Percentiles rank a stretch among this genome's conserved stretches.
phyloP scores from a whole-genome alignment of 805 yeast genomes.

The Osmozyma mogii region DNA sequence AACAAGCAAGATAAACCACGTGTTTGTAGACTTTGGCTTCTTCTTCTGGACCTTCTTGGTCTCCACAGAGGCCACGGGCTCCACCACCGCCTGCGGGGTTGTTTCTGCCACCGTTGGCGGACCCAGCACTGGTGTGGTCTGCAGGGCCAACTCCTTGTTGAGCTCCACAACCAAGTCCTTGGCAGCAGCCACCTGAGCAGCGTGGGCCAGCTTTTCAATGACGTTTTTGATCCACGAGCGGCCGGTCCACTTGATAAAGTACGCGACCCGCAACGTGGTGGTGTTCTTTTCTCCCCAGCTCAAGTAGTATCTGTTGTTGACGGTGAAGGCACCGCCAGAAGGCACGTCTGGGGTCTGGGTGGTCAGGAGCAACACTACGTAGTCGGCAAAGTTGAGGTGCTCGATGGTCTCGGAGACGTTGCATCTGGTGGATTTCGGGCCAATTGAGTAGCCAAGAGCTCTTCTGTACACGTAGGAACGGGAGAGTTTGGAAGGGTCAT shows the following conservation, averaged over 20 bases:
- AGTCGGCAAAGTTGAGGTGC: slow-evolving; percentile 39
- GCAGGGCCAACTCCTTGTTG: slow-evolving; percentile 18
- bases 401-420: slow-evolving; percentile 53
- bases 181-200: slow-evolving; percentile 64
- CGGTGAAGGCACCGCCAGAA: slow-evolving; percentile 74
- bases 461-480: slow-evolving; percentile 53
- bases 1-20: no score
- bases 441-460: slow-evolving; percentile 61
- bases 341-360: slow-evolving; percentile 79
- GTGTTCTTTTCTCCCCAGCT: slow-evolving; percentile 65
- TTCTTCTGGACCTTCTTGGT: no score
- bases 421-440: slow-evolving; percentile 71
- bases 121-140: neutral
- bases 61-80: no score
- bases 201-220: slow-evolving; percentile 71
- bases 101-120: no score
- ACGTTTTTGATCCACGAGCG: slow-evolving; percentile 87
- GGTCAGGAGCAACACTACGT: slow-evolving; percentile 43
- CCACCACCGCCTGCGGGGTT: no score
- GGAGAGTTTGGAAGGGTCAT: slow-evolving; percentile 27
- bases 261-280: slow-evolving; percentile 59
- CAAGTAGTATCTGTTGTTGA: slow-evolving; percentile 62
- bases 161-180: slow-evolving; percentile 41
- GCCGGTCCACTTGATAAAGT: slow-evolving; percentile 81
- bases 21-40: no score